Percentiles rank a stretch among this genome's conserved stretches.
These are phyloP conservation scores for Podospora fimiseda DNA, from an alignment of 495 filamentous ascomycete genomes.

Conservation along the genomic window DNA sequence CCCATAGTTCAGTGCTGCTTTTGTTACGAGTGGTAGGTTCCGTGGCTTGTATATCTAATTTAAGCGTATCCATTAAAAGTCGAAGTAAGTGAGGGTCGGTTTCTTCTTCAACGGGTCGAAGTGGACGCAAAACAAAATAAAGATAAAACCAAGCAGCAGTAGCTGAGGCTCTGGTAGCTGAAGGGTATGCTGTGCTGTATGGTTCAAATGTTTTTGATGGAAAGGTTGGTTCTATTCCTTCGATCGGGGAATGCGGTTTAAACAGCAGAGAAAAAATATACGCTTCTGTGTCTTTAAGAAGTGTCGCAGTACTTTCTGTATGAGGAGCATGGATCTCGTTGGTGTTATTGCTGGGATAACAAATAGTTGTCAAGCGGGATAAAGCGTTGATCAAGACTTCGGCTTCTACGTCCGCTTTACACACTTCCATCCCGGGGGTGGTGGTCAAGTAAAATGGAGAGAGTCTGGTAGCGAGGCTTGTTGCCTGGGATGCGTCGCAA, in stretches of 20 bases:
- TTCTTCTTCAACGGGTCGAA: no score
- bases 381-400: conserved; percentile 19
- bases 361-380: conserved; percentile 3
- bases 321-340: no score
- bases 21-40: not conserved
- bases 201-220: not conserved
- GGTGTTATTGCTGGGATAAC: not conserved
- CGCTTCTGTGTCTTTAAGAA: conserved; percentile 16
- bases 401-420: conserved; percentile 20
- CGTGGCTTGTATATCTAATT: no score
- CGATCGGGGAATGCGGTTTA: conserved; percentile 12
- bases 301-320: conserved; percentile 2
- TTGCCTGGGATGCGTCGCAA: conserved; percentile 2
- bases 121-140: no score
- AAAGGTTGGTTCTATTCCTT: not conserved
- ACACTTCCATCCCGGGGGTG: conserved; percentile 16
- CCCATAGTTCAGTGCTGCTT: not conserved
- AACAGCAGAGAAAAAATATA: conserved; percentile 18
- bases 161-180: no score
- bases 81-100: no score
- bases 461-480: conserved; percentile 9
- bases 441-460: conserved; percentile 19
- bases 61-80: no score
- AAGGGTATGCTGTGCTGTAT: not conserved
- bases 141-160: no score